Evolutionary conservation across 2,329 filamentous ascomycete species (phyloP).

Genomic region (Fusarium concolor): DNA sequence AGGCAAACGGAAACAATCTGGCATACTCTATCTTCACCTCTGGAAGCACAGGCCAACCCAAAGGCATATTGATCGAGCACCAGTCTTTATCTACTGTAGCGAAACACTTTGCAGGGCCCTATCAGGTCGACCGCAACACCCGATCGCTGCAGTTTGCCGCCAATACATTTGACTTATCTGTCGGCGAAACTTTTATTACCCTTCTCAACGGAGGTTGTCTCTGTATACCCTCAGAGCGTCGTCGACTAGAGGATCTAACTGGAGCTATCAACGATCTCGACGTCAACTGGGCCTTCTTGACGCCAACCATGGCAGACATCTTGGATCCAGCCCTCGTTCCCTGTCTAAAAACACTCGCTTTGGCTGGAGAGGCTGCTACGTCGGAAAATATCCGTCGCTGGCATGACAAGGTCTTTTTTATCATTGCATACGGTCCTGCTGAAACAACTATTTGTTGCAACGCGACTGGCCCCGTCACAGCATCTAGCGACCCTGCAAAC

Average conservation of each 20-base stretch:
- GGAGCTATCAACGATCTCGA: not conserved
- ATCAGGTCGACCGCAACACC: not conserved
- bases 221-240: not conserved
- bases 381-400: not conserved
- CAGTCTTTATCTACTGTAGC: not conserved
- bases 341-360: not conserved
- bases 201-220: not conserved
- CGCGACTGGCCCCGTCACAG: not conserved
- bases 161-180: conserved; percentile 12
- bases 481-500: not conserved
- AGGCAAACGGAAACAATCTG: not conserved
- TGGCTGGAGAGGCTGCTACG: not conserved
- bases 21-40: conserved; percentile 31
- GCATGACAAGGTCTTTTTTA: not conserved
- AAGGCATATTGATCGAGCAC: conserved; percentile 35
- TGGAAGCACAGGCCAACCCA: conserved; percentile 32
- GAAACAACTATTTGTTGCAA: not conserved
- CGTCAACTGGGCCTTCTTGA: conserved; percentile 8
- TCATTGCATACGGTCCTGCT: conserved; percentile 1
- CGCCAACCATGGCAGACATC: conserved; percentile 10
- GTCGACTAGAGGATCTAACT: not conserved
- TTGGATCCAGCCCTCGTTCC: conserved; percentile 7
- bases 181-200: not conserved
- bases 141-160: conserved; percentile 2
- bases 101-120: not conserved